Conservation (phyloP, 2,329 filamentous ascomycete species). For the Paraphaeosphaeria minitans region DNA sequence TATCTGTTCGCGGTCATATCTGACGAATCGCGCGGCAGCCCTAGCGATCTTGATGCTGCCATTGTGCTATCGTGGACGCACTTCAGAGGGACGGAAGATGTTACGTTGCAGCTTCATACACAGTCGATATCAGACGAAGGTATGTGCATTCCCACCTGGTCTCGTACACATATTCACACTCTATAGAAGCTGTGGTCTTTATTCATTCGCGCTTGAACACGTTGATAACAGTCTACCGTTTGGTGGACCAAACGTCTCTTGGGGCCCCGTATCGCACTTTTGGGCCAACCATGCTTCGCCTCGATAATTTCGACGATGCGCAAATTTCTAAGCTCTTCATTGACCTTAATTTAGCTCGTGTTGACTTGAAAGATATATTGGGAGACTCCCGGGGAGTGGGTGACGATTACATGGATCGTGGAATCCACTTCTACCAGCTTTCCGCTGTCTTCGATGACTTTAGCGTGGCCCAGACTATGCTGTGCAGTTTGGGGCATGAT, state of each 20-base stretch:
- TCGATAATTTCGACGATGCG: slow-evolving; percentile 13
- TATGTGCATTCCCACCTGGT: slow-evolving; percentile 18
- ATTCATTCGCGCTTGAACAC: slow-evolving; percentile 41
- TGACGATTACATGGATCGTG: slow-evolving; percentile 20
- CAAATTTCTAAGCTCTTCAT: slow-evolving; percentile 16
- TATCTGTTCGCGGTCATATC: slow-evolving; percentile 55
- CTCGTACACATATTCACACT: slow-evolving; percentile 15
- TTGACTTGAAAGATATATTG: slow-evolving; percentile 20
- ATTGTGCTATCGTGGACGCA: slow-evolving; percentile 58
- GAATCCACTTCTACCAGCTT: slow-evolving; percentile 35
- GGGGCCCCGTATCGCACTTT: not conserved
- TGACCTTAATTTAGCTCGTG: slow-evolving; percentile 25
- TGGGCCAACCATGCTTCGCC: slow-evolving; percentile 18
- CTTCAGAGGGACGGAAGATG: slow-evolving; percentile 60
- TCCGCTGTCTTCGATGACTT: slow-evolving; percentile 28
- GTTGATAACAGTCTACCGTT: slow-evolving; percentile 38
- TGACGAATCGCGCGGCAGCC: slow-evolving; percentile 23
- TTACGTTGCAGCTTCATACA: slow-evolving; percentile 51
- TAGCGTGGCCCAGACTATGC: slow-evolving; percentile 32
- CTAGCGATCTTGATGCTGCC: slow-evolving; percentile 35
- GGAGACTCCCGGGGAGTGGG: slow-evolving; percentile 12
- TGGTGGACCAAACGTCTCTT: slow-evolving; percentile 17
- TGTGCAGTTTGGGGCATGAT: slow-evolving; percentile 17
- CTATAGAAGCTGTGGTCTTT: slow-evolving; percentile 35
- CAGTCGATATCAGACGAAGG: slow-evolving; percentile 37